Evolutionary conservation across 345 rosid species (phyloP), one percentile per base, ranked within the genome.

Genomic region (Salix viminalis): DNA sequence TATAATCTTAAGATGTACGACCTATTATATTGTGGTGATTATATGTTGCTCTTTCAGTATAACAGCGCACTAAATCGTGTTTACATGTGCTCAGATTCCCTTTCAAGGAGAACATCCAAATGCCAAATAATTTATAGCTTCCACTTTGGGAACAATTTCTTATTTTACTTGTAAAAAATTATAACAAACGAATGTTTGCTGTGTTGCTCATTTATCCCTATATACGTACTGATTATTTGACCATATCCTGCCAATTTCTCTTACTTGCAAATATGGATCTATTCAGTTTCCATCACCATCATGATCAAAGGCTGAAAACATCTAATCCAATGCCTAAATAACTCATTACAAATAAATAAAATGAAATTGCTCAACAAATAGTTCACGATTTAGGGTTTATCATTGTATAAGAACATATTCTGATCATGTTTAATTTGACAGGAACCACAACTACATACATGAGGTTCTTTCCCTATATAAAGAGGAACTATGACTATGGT

Each of bases 401-500:
- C 10, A 19, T 19, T 7, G 23, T 54, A 19, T 54, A 54, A 44
- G n/a, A 3, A 23, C 6, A 62, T 2, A 12, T 4, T 48, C 21
- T 66, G n/a, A n/a, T n/a, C 16, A 15, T 28, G 61, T 67, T 67
- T 52, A 78, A 67, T 41, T 54, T 54, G 42, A 70, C 88, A 92
- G 99, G 97, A 78, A 81, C 89, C 67, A 80, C 85, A 18, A 86
- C 97, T 4, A 91, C 99, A 7, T 95, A 90, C 83, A 71, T 87
- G 62, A 86, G 99, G 77, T 95, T 95, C 78, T 79, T 95, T 74
- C 97, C 97, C 1, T 83, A 84, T 64, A 89, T 95, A 81, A 93
- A 95, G 89, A 91, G 86, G 88, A 95, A 90, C 11, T 91, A 91
- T 21, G 97, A 95, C 79, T 91, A 95, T 50, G 98, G 97, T 2